Evolutionary conservation across 1,284 basidiomycete genomes (phyloP).

Genomic region (Sphaerobolus stellatus): DNA sequence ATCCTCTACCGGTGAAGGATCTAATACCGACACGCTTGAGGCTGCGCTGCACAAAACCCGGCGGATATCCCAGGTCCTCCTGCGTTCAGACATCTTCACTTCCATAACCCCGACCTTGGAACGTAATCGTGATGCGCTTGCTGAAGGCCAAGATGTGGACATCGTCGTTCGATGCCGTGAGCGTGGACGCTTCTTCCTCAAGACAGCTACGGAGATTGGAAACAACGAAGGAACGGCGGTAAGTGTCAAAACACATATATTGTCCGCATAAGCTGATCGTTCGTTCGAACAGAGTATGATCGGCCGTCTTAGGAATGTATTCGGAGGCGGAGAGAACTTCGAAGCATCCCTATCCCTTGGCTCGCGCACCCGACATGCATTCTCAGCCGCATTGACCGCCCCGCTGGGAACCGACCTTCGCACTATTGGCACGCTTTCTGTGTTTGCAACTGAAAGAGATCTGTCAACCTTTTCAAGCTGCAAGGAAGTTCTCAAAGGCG

Average conservation of each 20-base stretch:
- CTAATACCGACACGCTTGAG: constrained; percentile 21
- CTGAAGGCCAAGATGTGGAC: constrained; percentile 76
- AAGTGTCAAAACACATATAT: constrained; percentile 34
- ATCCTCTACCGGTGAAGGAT: background rate
- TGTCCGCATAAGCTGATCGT: background rate
- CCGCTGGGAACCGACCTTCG: constrained; percentile 58
- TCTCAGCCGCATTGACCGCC: constrained; percentile 62
- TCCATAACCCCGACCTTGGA: constrained; percentile 74
- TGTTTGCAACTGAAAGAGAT: constrained; percentile 69
- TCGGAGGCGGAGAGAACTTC: constrained; percentile 89
- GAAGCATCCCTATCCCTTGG: constrained; percentile 85
- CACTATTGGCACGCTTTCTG: constrained; percentile 59
- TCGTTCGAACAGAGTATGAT: constrained; percentile 63
- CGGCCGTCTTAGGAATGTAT: constrained; percentile 80
- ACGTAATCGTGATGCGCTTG: constrained; percentile 54
- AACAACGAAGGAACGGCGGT: constrained; percentile 92
- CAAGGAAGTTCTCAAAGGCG: constrained; percentile 64
- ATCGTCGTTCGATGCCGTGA: constrained; percentile 80
- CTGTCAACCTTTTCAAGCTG: constrained; percentile 69
- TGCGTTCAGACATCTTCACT: constrained; percentile 76
- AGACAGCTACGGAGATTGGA: constrained; percentile 90
- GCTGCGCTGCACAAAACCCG: constrained; percentile 48
- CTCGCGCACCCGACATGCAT: constrained; percentile 85
- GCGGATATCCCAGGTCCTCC: constrained; percentile 60
- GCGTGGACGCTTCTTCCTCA: constrained; percentile 76